Base-by-base conservation (phyloP, 2,329 filamentous ascomycete species). In the Ceratocystis papillata region DNA sequence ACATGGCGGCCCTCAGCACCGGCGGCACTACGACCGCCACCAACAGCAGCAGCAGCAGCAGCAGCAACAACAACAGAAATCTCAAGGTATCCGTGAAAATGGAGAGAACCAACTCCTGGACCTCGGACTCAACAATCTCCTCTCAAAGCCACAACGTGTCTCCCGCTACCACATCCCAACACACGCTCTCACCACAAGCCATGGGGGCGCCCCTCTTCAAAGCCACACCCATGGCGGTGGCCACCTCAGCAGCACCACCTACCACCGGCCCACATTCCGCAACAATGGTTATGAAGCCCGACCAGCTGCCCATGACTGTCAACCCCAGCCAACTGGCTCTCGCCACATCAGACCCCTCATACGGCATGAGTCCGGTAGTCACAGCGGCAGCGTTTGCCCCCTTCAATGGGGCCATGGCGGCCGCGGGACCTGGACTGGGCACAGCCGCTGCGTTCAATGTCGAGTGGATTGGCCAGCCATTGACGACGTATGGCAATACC, bases 281-380 rank as follows among this genome's bases (percentile, higher is more conserved):
- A 25, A n/a, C 44, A 8, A 48, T 55, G 50, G 10, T 30, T 10
- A 55, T 60, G n/a, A 62, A 66, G 45, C 7, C 7, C 17, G 64
- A 66, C 15, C 37, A 48, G 41, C 45, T 55, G 28, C 59, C 44
- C 55, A 62, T 59, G 57, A 66, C 64, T n/a, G 62, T 67, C n/a
- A 60, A 67, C 33, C 65, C 65, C 8, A 67, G 61, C 30, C 62
- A 67, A 28, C 63, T 64, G 48, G 50, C 48, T 5, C 63, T 64
- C 30, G 63, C 33, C 5, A 22, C 50, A 17, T 45, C 60, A 22
- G 33, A 33, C 30, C 30, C 30, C 5, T 33, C 17, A 6, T 60
- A 28, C 7, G 57, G 57, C 8, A 6, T 20, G 28, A n/a, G 17
- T 33, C 28, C 57, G 0, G 30, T 33, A 33, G 30, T 33, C 30